Evolutionary conservation across 2,329 filamentous ascomycete genomes (phyloP).

Genomic region (Fusarium sp.): DNA sequence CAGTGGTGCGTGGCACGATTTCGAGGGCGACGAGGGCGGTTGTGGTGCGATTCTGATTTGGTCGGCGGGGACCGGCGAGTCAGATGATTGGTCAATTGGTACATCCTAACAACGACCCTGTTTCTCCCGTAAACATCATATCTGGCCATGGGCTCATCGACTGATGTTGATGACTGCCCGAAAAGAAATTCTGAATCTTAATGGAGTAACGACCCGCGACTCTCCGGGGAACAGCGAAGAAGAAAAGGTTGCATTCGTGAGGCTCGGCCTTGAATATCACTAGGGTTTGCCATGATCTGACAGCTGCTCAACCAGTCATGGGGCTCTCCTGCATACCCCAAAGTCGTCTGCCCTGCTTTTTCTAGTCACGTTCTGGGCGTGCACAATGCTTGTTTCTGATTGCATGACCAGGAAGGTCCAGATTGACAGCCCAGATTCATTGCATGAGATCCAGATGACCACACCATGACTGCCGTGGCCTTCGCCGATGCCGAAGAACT

Average conservation of each 20-base stretch:
- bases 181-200: conserved; percentile 22
- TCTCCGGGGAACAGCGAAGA: conserved; percentile 32
- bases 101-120: conserved; percentile 37
- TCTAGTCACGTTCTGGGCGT: conserved; percentile 30
- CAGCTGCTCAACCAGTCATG: conserved; percentile 32
- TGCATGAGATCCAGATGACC: conserved; percentile 40
- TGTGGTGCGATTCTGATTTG: conserved; percentile 49
- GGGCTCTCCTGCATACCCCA: conserved; percentile 37
- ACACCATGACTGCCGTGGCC: conserved; percentile 32
- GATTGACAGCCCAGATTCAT: conserved; percentile 42
- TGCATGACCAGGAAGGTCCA: conserved; percentile 18
- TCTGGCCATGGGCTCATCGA: conserved; percentile 42
- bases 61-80: conserved; percentile 47
- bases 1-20: conserved; percentile 49
- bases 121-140: conserved; percentile 47
- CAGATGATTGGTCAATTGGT: conserved; percentile 44
- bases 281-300: conserved; percentile 41
- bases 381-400: conserved; percentile 19
- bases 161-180: conserved; percentile 37
- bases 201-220: conserved; percentile 23
- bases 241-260: conserved; percentile 14
- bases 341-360: conserved; percentile 21
- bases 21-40: conserved; percentile 26
- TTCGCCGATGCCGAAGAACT: conserved; percentile 29
- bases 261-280: conserved; percentile 13